phyloP scores from a whole-genome alignment of 2,329 filamentous ascomycete genomes.

The Exserohilum rostratum region DNA sequence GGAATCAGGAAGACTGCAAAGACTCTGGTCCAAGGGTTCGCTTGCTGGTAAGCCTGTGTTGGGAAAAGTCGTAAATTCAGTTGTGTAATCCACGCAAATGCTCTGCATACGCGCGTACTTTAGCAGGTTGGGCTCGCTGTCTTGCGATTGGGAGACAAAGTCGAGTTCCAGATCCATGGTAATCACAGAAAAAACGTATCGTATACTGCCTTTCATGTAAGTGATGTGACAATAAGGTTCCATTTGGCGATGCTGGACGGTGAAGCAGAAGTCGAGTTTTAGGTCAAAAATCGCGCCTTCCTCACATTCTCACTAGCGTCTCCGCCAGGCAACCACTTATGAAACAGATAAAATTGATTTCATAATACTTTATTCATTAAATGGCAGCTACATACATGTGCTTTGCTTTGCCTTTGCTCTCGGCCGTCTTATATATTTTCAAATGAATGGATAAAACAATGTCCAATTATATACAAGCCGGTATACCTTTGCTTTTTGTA shows the following conservation, averaged over 20 bases:
- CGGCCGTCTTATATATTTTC: constrained; percentile 8
- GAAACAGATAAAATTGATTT: not conserved
- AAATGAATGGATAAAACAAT: constrained; percentile 11
- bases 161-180: constrained; percentile 23
- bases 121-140: constrained; percentile 48
- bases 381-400: not conserved
- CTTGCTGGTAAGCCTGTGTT: constrained; percentile 16
- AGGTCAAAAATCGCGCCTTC: constrained; percentile 10
- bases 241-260: not conserved
- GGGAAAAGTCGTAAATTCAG: constrained; percentile 29
- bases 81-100: constrained; percentile 49
- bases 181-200: not conserved
- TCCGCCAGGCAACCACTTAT: not conserved
- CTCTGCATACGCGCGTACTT: constrained; percentile 57
- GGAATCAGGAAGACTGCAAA: constrained; percentile 25
- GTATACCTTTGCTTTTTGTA: constrained; percentile 1
- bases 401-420: not conserved
- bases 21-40: constrained; percentile 22
- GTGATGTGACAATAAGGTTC: not conserved
- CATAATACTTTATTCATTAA: constrained; percentile 4
- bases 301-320: not conserved
- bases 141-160: constrained; percentile 13
- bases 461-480: constrained; percentile 16
- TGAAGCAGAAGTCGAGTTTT: not conserved
- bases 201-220: not conserved